These are phyloP conservation scores for Amoebophrya sp. DNA, from an alignment of 169 alveolate genomes.

Conservation along the genomic window DNA sequence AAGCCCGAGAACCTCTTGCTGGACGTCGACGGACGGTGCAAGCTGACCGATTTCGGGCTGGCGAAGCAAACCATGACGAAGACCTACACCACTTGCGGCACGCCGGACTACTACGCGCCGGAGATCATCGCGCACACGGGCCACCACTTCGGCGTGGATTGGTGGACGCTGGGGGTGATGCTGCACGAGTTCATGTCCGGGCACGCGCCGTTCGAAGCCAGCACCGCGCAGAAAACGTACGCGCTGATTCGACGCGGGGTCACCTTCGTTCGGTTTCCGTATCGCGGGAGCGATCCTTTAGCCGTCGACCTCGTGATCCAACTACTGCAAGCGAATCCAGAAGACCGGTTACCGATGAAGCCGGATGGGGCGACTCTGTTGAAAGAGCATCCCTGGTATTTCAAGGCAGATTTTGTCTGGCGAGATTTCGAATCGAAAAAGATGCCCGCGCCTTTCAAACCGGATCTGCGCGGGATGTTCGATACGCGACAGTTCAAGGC, in stretches of 20 bases:
- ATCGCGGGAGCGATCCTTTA: not conserved
- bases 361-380: not conserved
- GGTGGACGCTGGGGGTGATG: not conserved
- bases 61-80: constrained; percentile 82
- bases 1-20: constrained; percentile 93
- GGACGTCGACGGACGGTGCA: constrained; percentile 87
- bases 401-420: not conserved
- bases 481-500: not conserved
- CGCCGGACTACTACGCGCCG: constrained; percentile 93
- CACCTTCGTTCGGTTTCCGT: not conserved
- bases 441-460: not conserved
- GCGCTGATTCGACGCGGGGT: not conserved
- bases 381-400: not conserved
- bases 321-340: not conserved
- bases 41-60: constrained; percentile 89
- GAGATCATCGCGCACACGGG: constrained; percentile 55
- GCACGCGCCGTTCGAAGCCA: not conserved
- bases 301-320: not conserved
- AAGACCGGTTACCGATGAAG: not conserved
- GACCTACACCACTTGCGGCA: constrained; percentile 84
- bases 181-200: not conserved
- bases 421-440: not conserved
- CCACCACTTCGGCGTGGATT: not conserved
- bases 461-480: not conserved
- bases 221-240: not conserved